Percentiles rank a stretch among this genome's conserved stretches.
Evolutionary conservation across 148 eudicot species (phyloP).

Genomic region (Dianthus caryophyllus): DNA sequence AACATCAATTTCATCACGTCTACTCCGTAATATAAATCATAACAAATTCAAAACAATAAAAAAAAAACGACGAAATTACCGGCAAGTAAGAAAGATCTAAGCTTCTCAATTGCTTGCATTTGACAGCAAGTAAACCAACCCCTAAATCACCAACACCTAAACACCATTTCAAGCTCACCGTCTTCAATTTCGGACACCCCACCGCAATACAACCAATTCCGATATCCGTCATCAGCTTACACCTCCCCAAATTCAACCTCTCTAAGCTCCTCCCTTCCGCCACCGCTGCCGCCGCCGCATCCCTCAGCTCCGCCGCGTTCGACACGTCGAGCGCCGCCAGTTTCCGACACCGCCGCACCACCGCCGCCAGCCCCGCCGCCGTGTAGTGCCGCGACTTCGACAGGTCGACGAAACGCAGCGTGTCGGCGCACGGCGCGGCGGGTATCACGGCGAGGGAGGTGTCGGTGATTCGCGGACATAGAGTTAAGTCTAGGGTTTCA

Average conservation of each 20-base stretch:
- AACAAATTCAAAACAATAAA: neutral
- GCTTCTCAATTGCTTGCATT: constrained; percentile 62
- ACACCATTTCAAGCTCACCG: constrained; percentile 80
- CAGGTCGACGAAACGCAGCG: constrained; percentile 46
- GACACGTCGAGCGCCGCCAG: constrained; percentile 70
- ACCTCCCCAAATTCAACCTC: constrained; percentile 66
- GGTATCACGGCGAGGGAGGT: constrained; percentile 30
- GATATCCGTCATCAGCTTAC: constrained; percentile 80
- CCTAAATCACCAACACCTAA: constrained; percentile 90
- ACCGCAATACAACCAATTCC: constrained; percentile 97
- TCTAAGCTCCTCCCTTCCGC: constrained; percentile 71
- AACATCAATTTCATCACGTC: no score
- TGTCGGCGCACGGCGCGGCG: constrained; percentile 13
- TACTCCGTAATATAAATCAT: neutral
- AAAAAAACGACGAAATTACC: constrained; percentile 34
- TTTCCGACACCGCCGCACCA: constrained; percentile 44
- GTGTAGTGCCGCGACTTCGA: constrained; percentile 59
- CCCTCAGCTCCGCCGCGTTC: constrained; percentile 61
- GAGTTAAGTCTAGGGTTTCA: constrained; percentile 47
- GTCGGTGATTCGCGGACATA: constrained; percentile 75
- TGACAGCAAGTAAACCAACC: constrained; percentile 79
- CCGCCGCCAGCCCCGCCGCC: constrained; percentile 48
- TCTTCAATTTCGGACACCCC: constrained; percentile 72
- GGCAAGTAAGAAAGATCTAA: constrained; percentile 94
- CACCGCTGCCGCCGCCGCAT: constrained; percentile 51